A percentile compares a stretch with the other conserved stretches of the same genome.
These are phyloP conservation scores for Lachancea sp. DNA, from an alignment of 805 yeast genomes.

Conservation along the genomic window DNA sequence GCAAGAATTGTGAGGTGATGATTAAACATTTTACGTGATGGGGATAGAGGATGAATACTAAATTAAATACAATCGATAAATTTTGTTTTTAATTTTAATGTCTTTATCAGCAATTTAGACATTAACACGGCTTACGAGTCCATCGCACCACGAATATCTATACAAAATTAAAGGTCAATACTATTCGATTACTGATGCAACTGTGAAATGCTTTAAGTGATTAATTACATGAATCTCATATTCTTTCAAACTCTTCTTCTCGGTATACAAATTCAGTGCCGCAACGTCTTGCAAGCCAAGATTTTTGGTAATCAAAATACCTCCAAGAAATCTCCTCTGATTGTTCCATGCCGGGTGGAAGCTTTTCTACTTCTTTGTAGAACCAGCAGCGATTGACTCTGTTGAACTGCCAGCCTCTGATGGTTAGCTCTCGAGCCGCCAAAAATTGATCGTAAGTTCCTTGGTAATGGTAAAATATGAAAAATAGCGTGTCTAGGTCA, in stretches of 20 bases:
- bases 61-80: too few species aligned
- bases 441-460: slow-evolving; percentile 65
- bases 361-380: slow-evolving; percentile 64
- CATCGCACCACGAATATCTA: too few species aligned
- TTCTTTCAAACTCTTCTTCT: slow-evolving; percentile 47
- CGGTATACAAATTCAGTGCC: slow-evolving; percentile 28
- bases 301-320: slow-evolving; percentile 76
- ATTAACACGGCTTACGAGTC: too few species aligned
- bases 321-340: slow-evolving; percentile 50
- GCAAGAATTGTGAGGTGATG: slow-evolving; percentile 38
- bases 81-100: not conserved
- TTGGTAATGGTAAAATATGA: slow-evolving; percentile 79
- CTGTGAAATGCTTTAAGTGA: slow-evolving; percentile 4
- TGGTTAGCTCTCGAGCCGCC: slow-evolving; percentile 73
- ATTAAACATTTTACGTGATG: too few species aligned
- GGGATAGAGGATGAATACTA: too few species aligned
- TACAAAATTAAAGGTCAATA: not conserved
- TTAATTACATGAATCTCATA: slow-evolving; percentile 10
- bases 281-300: slow-evolving; percentile 55
- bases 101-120: not conserved
- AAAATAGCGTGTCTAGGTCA: slow-evolving; percentile 83
- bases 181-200: not conserved
- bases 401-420: slow-evolving; percentile 74
- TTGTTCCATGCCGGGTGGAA: slow-evolving; percentile 71
- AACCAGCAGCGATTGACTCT: slow-evolving; percentile 34